Percentiles rank a stretch among this genome's conserved stretches.
Conservation (phyloP, 768 basidiomycete genomes). For the Amanita jacksonii region DNA sequence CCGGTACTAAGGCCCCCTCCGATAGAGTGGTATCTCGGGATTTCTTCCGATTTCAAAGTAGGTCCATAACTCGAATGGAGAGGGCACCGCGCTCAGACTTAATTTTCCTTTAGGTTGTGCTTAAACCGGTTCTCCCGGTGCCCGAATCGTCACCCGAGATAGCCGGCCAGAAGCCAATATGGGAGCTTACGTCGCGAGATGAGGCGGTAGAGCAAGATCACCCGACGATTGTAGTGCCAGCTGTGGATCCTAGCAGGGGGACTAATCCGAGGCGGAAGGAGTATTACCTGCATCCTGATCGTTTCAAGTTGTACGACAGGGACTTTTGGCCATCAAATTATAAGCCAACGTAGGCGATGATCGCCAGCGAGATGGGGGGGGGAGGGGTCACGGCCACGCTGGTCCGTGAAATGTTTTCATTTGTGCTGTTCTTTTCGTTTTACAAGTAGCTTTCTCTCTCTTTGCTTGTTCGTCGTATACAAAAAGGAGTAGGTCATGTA, state of each 20-base stretch:
- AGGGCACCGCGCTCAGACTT: not conserved
- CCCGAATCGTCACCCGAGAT: not conserved
- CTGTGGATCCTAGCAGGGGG: not conserved
- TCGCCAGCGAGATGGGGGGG: not conserved
- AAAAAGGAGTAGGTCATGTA: no score
- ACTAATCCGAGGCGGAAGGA: conserved; percentile 1
- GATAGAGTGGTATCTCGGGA: conserved; percentile 5
- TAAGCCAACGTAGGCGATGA: not conserved
- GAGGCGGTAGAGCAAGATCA: conserved; percentile 3
- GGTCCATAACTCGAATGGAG: not conserved
- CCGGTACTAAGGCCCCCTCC: not conserved
- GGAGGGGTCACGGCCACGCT: no score
- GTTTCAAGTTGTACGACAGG: not conserved
- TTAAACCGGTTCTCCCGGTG: conserved; percentile 2
- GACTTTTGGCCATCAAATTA: not conserved
- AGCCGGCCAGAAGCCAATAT: not conserved
- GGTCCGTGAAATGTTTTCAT: no score
- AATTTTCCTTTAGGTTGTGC: not conserved
- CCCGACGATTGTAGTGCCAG: not conserved
- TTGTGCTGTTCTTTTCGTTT: no score
- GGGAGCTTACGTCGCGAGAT: conserved; percentile 4
- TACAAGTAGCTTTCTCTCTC: no score
- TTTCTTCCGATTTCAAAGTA: conserved; percentile 6
- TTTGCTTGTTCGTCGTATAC: no score
- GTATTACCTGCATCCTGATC: not conserved